These are phyloP conservation scores for Venturia carpophila DNA, from an alignment of 2,329 filamentous ascomycete species.

Conservation along the genomic window DNA sequence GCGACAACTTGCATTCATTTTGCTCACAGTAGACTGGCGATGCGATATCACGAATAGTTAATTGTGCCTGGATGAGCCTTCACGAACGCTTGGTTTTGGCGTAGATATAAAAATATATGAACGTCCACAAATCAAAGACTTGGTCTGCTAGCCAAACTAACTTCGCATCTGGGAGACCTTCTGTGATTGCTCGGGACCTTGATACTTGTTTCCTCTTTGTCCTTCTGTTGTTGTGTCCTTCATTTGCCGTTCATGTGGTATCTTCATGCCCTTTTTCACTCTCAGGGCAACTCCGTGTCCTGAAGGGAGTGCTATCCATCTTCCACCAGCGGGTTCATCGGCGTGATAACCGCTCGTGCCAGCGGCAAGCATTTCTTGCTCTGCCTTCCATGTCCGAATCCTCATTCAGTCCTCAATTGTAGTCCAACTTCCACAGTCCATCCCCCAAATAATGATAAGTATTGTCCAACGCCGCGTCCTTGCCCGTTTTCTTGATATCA, in stretches of 20 bases:
- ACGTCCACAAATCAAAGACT: too few species aligned
- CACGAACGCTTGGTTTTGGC: too few species aligned
- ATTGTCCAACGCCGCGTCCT: slow-evolving; percentile 88
- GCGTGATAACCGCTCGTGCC: background rate
- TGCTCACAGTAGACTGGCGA: background rate
- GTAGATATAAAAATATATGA: too few species aligned
- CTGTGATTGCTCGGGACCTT: too few species aligned
- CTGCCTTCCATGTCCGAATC: background rate
- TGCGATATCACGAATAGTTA: background rate
- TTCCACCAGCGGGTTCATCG: background rate
- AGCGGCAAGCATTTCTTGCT: too few species aligned
- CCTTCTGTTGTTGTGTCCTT: background rate
- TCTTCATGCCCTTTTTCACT: background rate
- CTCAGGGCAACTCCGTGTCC: background rate
- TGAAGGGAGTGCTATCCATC: background rate
- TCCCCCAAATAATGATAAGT: slow-evolving; percentile 83
- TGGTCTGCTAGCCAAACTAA: too few species aligned
- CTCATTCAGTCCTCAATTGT: slow-evolving; percentile 39
- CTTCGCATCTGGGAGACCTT: background rate
- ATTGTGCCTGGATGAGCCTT: background rate
- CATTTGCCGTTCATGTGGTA: background rate
- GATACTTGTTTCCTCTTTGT: background rate
- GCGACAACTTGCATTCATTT: background rate
- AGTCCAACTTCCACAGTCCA: slow-evolving; percentile 73
- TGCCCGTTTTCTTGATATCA: slow-evolving; percentile 89